Evolutionary conservation across 169 alveolate genomes (phyloP).

Genomic region (Cryptosporidium sp.): DNA sequence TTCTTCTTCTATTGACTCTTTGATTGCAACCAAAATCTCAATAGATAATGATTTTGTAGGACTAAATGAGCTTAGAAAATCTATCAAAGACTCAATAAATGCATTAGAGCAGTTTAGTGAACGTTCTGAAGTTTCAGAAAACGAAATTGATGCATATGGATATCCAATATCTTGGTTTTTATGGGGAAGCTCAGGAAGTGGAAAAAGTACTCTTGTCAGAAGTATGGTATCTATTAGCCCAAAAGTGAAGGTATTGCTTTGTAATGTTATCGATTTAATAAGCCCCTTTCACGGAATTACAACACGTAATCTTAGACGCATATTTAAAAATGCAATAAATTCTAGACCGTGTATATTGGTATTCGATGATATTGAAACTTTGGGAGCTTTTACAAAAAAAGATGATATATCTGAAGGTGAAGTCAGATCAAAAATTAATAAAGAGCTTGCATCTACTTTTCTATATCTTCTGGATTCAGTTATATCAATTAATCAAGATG

Average conservation of each 20-base stretch:
- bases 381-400: constrained; percentile 2
- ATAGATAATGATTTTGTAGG: constrained; percentile 65
- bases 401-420: constrained; percentile 18
- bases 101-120: constrained; percentile 14
- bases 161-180: constrained; percentile 72
- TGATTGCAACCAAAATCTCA: constrained; percentile 48
- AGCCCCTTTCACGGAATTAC: constrained; percentile 68
- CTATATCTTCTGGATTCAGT: constrained; percentile 56
- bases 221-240: constrained; percentile 53
- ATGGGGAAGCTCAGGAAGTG: constrained; percentile 65
- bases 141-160: not conserved
- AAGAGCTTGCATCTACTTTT: constrained; percentile 37
- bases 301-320: constrained; percentile 45
- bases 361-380: constrained; percentile 56
- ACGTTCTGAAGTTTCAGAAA: not conserved
- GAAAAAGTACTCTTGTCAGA: constrained; percentile 69
- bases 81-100: constrained; percentile 15
- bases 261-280: constrained; percentile 46
- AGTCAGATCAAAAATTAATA: constrained; percentile 41
- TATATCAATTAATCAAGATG: not conserved
- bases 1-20: constrained; percentile 45
- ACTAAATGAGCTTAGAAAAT: constrained; percentile 18
- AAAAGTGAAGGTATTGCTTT: constrained; percentile 40
- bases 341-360: constrained; percentile 63
- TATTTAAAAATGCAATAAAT: constrained; percentile 50